Percentiles rank a stretch among this genome's conserved stretches.
Conservation (phyloP, 306 rosid genomes). For the Hylodesmum podocarpum region DNA sequence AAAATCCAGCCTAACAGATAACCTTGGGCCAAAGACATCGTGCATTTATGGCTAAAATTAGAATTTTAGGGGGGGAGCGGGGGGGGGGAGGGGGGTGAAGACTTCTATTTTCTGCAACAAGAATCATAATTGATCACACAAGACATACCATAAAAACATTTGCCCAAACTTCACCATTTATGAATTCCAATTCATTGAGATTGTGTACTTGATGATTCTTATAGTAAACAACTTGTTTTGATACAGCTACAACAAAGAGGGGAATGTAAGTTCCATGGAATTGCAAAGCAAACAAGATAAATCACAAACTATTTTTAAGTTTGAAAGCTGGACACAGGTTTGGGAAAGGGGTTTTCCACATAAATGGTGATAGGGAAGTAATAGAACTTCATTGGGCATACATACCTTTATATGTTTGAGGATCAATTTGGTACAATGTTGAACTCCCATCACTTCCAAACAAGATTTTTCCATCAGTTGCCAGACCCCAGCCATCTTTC, state of each 20-base stretch:
- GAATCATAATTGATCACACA: constrained; percentile 8
- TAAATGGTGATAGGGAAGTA: constrained; percentile 8
- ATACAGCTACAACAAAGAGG: constrained; percentile 50
- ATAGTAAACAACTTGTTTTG: constrained; percentile 56
- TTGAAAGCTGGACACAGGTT: background rate
- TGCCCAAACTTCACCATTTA: constrained; percentile 92
- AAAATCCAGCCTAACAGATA: constrained; percentile 4
- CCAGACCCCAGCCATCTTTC: constrained; percentile 97
- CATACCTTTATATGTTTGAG: constrained; percentile 59
- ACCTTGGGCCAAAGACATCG: background rate
- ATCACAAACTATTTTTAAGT: constrained; percentile 1
- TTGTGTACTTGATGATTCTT: constrained; percentile 65
- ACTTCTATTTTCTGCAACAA: constrained; percentile 7
- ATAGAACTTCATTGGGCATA: no score
- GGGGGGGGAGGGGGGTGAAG: no score
- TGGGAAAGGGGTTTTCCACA: background rate
- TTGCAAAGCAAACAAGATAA: constrained; percentile 15
- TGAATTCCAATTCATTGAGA: constrained; percentile 85
- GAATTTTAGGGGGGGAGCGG: background rate
- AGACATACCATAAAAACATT: constrained; percentile 64
- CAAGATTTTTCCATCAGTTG: constrained; percentile 84
- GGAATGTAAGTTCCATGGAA: background rate
- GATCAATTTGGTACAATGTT: constrained; percentile 69
- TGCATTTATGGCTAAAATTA: background rate
- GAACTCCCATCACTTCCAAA: constrained; percentile 96